phyloP scores from a whole-genome alignment of 2,329 filamentous ascomycete species.

The Exophiala sp. region DNA sequence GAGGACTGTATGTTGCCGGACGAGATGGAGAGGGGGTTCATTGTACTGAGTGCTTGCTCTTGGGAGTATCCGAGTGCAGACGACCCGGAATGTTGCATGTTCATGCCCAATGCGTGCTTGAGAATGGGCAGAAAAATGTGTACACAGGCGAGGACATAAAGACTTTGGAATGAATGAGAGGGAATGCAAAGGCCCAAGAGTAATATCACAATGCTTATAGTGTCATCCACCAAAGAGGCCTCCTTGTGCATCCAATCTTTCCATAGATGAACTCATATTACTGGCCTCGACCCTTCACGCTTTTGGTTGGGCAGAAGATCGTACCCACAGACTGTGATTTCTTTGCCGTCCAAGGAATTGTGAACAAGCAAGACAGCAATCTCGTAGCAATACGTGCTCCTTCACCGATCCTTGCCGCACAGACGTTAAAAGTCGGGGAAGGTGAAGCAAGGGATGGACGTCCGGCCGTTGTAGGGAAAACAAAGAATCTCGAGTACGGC shows the following conservation, averaged over 20 bases:
- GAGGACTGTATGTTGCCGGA: slow-evolving; percentile 45
- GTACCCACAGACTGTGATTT: slow-evolving; percentile 14
- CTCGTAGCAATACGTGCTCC: slow-evolving; percentile 5
- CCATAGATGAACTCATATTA: slow-evolving; percentile 4
- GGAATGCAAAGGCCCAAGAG: slow-evolving; percentile 18
- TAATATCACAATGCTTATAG: slow-evolving; percentile 14
- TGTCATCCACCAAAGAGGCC: not conserved
- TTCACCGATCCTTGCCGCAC: slow-evolving; percentile 23
- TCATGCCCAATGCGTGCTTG: slow-evolving; percentile 16
- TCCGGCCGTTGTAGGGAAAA: not conserved
- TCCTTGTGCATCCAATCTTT: slow-evolving; percentile 19
- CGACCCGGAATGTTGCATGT: slow-evolving; percentile 14
- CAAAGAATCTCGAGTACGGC: not conserved
- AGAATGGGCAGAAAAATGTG: slow-evolving; percentile 14
- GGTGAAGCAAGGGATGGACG: slow-evolving; percentile 18
- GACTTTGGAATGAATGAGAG: slow-evolving; percentile 16
- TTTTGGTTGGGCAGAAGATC: slow-evolving; percentile 5
- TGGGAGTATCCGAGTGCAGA: slow-evolving; percentile 4
- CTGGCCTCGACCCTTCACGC: slow-evolving; percentile 11
- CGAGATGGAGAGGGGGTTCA: slow-evolving; percentile 35
- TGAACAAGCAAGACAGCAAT: slow-evolving; percentile 24
- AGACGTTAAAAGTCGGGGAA: slow-evolving; percentile 8
- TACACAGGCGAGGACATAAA: slow-evolving; percentile 15
- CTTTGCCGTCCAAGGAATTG: slow-evolving; percentile 17
- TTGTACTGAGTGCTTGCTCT: not conserved